Evolutionary conservation across 345 rosid genomes (phyloP), one percentile per base, ranked within the genome.

Genomic region (Boechera retrofracta): DNA sequence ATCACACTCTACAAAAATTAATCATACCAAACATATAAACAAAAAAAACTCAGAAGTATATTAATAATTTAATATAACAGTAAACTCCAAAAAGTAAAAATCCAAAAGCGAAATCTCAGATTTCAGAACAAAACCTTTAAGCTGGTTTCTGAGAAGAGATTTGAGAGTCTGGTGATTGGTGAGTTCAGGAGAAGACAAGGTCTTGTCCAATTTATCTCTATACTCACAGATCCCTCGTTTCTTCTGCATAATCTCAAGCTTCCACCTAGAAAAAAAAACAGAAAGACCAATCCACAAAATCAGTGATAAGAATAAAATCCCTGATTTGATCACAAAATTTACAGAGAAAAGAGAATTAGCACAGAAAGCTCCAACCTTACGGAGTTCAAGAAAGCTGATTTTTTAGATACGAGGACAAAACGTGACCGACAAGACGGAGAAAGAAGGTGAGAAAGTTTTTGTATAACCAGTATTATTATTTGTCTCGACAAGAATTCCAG

Each of bases 181-280:
- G 79, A 95, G 75, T 33, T 87, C 92, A 71, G 90, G 82, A 64
- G 91, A 92, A 8, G 96, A 88, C 69, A 95, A 80, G 4, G 99
- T 84, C 67, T 79, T 82, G 84, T 95, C 98, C 33, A 95, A 71
- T 82, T 85, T 87, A 45, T 87, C 89, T 85, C 99, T 83, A 45
- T 91, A 92, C 70, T 84, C 86, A 55, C 85, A 78, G 61, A 91
- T 91, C 49, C 82, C 84, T 49, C 66, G 63, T 67, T 80, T 79
- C 71, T 72, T 84, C 58, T 74, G 85, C 97, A 92, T 95, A 76
- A 79, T 82, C 67, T 66, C 64, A 9, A 15, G 15, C 67, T 39
- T 29, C 42, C 60, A 69, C 52, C 52, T 47, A n/a, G 2, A 10
- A 42, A n/a, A n/a, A 15, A 45, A 5, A 47, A 6, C 24, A 21